Evolutionary conservation across 1,284 basidiomycete genomes (phyloP), one percentile per base, ranked within the genome.

Genomic region (Naganishia liquefaciens): DNA sequence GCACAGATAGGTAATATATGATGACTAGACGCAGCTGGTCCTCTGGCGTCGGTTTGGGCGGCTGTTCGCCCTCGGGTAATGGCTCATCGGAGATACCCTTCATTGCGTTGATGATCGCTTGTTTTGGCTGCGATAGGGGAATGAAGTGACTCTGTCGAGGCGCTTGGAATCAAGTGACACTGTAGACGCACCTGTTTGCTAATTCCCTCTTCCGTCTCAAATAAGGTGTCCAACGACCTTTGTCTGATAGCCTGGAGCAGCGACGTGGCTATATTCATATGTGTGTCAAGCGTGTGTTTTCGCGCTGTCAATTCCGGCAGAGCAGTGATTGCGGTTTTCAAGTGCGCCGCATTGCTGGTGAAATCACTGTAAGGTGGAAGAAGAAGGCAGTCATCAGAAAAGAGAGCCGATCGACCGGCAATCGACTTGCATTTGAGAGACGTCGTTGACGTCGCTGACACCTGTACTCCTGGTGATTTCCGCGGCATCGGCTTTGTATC

Each of bases 231-330:
- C 27, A 99, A 82, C 6, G 92, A 93, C 52, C 96, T 86, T 69
- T 88, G 87, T 81, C 98, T 98, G 82, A 99, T 98, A 23, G 97
- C 88, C 76, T 96, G 93, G 33, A 99, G 81, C 17, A 99, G 81
- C 7, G 95, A 89, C 2, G 95, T 98, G 39, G 96, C 96, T 63
- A 99, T 97, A 80, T 99, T 98, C 94, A 99, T 99, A 74, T 99
- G 95, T 0, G 95, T 93, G 77, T 99, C 96, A 40, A 99, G 84
- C 1, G 91, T 95, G 52, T 92, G 88, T 74, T 99, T 99, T 50
- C 96, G 85, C 21, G 95, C 93, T 3, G 95, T 98, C 50, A 99
- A 82, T 77, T 99, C 95, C 1, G 96, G 96, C n/a, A 99, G 83
- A 64, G 94, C 93, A 0, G 95, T 99, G 75, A 99, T 97, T 3